Conservation (phyloP, 305 asterid species). For the Plantago coronopus region DNA sequence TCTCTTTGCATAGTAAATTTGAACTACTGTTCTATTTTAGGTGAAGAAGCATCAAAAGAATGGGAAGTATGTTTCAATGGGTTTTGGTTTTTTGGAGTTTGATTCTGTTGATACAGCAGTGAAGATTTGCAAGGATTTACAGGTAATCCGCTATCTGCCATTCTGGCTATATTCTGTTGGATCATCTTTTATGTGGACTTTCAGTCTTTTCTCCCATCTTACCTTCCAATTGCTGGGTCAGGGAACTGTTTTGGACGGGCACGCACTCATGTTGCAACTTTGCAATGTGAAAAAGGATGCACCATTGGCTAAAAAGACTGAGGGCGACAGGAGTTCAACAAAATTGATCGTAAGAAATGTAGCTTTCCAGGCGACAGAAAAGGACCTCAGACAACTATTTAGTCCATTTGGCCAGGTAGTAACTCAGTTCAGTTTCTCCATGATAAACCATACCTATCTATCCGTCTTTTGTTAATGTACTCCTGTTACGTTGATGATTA, state of each 20-base stretch:
- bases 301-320: slow-evolving; percentile 36
- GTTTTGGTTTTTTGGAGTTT: slow-evolving; percentile 90
- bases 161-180: not conserved
- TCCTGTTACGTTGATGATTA: not conserved
- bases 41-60: slow-evolving; percentile 84
- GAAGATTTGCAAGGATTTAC: slow-evolving; percentile 68
- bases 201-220: slow-evolving; percentile 11
- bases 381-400: slow-evolving; percentile 80
- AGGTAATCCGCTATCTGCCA: slow-evolving; percentile 36
- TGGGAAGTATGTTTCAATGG: slow-evolving; percentile 86
- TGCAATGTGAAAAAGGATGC: slow-evolving; percentile 72
- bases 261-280: slow-evolving; percentile 80
- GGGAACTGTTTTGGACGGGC: slow-evolving; percentile 91
- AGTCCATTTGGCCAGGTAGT: slow-evolving; percentile 87
- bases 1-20: slow-evolving; percentile 14
- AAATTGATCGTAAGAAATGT: slow-evolving; percentile 86
- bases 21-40: slow-evolving; percentile 30
- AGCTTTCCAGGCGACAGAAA: slow-evolving; percentile 93
- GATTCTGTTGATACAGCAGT: slow-evolving; percentile 77
- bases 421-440: slow-evolving; percentile 9
- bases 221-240: slow-evolving; percentile 25
- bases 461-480: not conserved
- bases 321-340: slow-evolving; percentile 64
- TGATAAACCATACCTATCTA: not conserved
- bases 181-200: not conserved